Conservation (phyloP, 345 rosid genomes). For the Psidium guajava region DNA sequence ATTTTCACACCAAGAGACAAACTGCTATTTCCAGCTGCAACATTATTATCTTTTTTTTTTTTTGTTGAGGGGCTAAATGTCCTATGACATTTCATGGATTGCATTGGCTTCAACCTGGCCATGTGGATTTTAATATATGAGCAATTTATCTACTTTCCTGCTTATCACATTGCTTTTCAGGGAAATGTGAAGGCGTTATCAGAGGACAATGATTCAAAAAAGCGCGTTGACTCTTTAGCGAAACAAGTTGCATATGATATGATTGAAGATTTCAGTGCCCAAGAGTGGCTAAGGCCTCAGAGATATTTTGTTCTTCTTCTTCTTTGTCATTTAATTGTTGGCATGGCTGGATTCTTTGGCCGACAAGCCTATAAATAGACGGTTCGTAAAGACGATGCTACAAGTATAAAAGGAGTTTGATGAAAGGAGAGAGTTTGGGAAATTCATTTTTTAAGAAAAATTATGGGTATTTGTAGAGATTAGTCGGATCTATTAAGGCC, state of each 20-base stretch:
- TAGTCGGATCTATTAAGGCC: not conserved
- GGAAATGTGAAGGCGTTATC: not conserved
- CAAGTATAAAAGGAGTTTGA: not conserved
- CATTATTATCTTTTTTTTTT: not conserved
- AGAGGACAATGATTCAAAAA: not conserved
- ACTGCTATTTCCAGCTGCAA: constrained; percentile 1
- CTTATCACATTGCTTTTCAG: not conserved
- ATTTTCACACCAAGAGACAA: not conserved
- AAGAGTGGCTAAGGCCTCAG: not conserved
- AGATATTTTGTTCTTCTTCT: not conserved
- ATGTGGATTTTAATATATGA: constrained; percentile 7
- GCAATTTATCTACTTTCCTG: constrained; percentile 2
- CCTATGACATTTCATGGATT: constrained; percentile 6
- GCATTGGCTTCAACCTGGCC: not conserved
- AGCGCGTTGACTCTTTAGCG: not conserved
- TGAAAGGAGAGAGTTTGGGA: not conserved
- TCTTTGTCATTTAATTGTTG: not conserved
- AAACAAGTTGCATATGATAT: not conserved
- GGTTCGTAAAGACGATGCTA: not conserved
- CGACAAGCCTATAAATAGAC: not conserved
- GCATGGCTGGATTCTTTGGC: not conserved
- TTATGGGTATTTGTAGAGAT: not conserved
- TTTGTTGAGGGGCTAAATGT: not conserved
- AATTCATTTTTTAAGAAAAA: not conserved
- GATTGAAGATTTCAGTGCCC: not conserved